A percentile compares a stretch with the other conserved stretches of the same genome.
These are phyloP conservation scores for Ogataea hybrid DNA, from an alignment of 1,139 yeast genomes.

Conservation along the genomic window DNA sequence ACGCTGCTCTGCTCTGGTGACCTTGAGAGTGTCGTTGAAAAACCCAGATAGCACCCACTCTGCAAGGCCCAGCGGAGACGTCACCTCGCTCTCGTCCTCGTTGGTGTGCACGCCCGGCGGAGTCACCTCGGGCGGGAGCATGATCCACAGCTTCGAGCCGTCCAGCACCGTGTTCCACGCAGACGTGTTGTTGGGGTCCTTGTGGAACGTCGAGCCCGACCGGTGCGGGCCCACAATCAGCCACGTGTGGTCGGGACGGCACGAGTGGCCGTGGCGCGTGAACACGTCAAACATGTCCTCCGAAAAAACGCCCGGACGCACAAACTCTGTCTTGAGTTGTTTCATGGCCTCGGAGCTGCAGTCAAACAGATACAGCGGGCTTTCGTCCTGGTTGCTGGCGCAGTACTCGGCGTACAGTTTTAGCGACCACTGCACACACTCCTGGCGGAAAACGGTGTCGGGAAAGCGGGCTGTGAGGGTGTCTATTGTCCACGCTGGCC, in stretches of 20 bases:
- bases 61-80: conserved; percentile 84
- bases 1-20: conserved; percentile 36
- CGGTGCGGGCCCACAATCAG: conserved; percentile 77
- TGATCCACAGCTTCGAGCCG: conserved; percentile 83
- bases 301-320: conserved; percentile 50
- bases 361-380: conserved; percentile 82
- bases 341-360: conserved; percentile 68
- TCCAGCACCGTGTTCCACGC: conserved; percentile 85
- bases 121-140: conserved; percentile 71
- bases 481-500: conserved; percentile 69
- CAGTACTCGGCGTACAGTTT: conserved; percentile 61
- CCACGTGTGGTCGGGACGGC: conserved; percentile 92
- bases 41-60: conserved; percentile 88
- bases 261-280: conserved; percentile 35
- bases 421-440: conserved; percentile 79
- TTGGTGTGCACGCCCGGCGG: conserved; percentile 90
- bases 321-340: conserved; percentile 52
- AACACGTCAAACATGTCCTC: conserved; percentile 19
- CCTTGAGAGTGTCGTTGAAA: conserved; percentile 54
- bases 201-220: conserved; percentile 88
- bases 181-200: conserved; percentile 86
- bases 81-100: conserved; percentile 81
- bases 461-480: conserved; percentile 54
- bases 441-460: conserved; percentile 69
- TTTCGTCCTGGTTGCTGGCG: conserved; percentile 65